Conservation (phyloP, 192 early-diverging fungal species). For the Podila horticola region DNA sequence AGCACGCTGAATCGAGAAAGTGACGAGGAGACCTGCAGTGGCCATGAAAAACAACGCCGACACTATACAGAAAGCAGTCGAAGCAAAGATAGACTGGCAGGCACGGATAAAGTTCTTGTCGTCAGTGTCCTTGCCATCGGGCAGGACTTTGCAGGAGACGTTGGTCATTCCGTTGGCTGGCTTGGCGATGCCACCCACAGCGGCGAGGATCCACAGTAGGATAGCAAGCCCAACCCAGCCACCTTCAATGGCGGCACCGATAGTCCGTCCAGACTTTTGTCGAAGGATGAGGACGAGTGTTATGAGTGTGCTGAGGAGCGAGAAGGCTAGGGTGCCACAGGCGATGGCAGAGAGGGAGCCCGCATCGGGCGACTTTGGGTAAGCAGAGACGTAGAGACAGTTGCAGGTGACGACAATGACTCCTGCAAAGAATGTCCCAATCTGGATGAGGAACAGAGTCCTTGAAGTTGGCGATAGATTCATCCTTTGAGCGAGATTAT, state of each 20-base stretch:
- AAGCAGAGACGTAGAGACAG: conserved; percentile 44
- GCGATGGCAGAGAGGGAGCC: conserved; percentile 33
- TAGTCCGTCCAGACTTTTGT: conserved; percentile 39
- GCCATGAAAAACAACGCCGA: conserved; percentile 40
- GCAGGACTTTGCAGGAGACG: conserved; percentile 36
- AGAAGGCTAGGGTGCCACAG: conserved; percentile 32
- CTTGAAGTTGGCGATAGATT: conserved; percentile 45
- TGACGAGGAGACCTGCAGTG: conserved; percentile 26
- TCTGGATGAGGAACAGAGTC: conserved; percentile 45
- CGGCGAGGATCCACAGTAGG: conserved; percentile 32
- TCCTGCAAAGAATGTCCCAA: conserved; percentile 35
- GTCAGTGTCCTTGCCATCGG: conserved; percentile 29
- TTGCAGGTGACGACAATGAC: conserved; percentile 42
- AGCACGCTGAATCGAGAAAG: conserved; percentile 30
- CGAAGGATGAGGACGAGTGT: conserved; percentile 29
- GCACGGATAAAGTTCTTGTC: conserved; percentile 46
- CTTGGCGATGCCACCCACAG: conserved; percentile 44
- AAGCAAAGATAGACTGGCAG: conserved; percentile 48
- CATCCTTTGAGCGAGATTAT: conserved; percentile 7
- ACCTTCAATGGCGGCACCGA: conserved; percentile 35
- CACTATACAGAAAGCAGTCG: conserved; percentile 43
- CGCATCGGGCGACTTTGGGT: conserved; percentile 41
- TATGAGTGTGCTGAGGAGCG: conserved; percentile 24
- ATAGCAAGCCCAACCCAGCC: conserved; percentile 42
- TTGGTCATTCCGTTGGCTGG: conserved; percentile 39